Evolutionary conservation across 2,329 filamentous ascomycete genomes (phyloP).

Genomic region (Alternaria solani): DNA sequence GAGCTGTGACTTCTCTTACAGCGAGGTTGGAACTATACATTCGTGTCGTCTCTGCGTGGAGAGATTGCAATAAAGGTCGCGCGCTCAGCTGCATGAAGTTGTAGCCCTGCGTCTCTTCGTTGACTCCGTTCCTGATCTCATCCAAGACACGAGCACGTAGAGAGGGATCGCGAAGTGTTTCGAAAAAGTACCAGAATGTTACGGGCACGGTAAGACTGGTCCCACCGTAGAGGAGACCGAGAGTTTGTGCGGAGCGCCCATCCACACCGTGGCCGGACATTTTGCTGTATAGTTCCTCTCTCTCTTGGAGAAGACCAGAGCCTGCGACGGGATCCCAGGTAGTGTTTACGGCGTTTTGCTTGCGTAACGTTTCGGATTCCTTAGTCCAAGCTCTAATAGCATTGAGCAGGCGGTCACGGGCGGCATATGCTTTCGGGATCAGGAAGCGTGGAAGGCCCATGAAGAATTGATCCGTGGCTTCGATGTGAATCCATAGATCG

Average conservation of each 20-base stretch:
- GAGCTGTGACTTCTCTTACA: constrained; percentile 13
- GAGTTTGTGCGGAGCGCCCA: constrained; percentile 21
- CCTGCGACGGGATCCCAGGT: constrained; percentile 25
- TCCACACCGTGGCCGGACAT: constrained; percentile 21
- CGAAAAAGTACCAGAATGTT: constrained; percentile 29
- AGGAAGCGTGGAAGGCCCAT: constrained; percentile 23
- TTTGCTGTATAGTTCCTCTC: constrained; percentile 22
- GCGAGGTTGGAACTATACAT: constrained; percentile 18
- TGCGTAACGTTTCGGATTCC: constrained; percentile 8
- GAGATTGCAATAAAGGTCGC: constrained; percentile 23
- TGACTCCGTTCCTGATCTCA: constrained; percentile 2
- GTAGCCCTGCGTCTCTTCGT: background rate
- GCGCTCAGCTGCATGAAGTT: constrained; percentile 21
- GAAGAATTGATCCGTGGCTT: constrained; percentile 22
- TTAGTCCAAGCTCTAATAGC: constrained; percentile 15
- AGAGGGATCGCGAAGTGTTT: constrained; percentile 12
- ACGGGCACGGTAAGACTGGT: constrained; percentile 24
- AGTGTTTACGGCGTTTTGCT: background rate
- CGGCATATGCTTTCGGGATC: constrained; percentile 16
- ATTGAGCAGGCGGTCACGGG: constrained; percentile 23
- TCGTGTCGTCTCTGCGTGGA: constrained; percentile 24
- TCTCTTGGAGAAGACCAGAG: constrained; percentile 22
- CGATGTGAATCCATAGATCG: constrained; percentile 29
- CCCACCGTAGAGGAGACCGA: constrained; percentile 25
- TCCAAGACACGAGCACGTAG: background rate